Conservation (phyloP, 1,284 basidiomycete genomes). For the Cutaneotrichosporon sp. region DNA sequence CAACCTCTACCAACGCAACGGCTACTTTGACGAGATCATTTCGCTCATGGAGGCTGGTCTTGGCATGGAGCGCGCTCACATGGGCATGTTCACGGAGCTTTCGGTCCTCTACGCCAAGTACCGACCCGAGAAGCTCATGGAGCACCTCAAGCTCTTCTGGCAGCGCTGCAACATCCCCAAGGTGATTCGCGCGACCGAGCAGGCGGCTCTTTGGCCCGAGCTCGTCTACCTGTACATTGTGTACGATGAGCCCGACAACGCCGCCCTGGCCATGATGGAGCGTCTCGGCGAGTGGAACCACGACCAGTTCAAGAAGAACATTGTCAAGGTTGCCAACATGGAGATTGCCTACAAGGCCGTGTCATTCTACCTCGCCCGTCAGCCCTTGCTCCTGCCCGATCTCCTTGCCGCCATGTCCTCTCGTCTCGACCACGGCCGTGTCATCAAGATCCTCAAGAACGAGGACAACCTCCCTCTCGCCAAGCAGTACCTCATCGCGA, state of each 20-base stretch:
- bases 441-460: slow-evolving; percentile 83
- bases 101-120: slow-evolving; percentile 96
- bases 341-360: slow-evolving; percentile 70
- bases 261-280: slow-evolving; percentile 58
- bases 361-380: slow-evolving; percentile 73
- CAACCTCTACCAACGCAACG: slow-evolving; percentile 80
- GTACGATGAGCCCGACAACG: slow-evolving; percentile 57
- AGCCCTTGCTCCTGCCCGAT: slow-evolving; percentile 89
- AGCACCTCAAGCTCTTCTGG: slow-evolving; percentile 96
- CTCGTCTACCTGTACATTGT: slow-evolving; percentile 97
- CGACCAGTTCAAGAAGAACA: slow-evolving; percentile 87
- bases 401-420: slow-evolving; percentile 85
- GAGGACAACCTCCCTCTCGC: slow-evolving; percentile 90
- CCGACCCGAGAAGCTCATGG: slow-evolving; percentile 93
- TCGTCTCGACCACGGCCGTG: slow-evolving; percentile 89
- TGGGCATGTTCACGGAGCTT: slow-evolving; percentile 68
- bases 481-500: slow-evolving; percentile 91
- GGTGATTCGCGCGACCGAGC: slow-evolving; percentile 91
- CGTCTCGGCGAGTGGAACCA: slow-evolving; percentile 97
- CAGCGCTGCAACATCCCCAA: slow-evolving; percentile 76
- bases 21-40: slow-evolving; percentile 93
- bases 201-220: slow-evolving; percentile 98
- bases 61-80: slow-evolving; percentile 91
- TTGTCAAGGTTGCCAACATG: slow-evolving; percentile 92
- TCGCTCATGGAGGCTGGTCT: slow-evolving; percentile 87